These are phyloP conservation scores for Fomitopsis schrenkii DNA, from an alignment of 1,284 basidiomycete species.

Conservation along the genomic window DNA sequence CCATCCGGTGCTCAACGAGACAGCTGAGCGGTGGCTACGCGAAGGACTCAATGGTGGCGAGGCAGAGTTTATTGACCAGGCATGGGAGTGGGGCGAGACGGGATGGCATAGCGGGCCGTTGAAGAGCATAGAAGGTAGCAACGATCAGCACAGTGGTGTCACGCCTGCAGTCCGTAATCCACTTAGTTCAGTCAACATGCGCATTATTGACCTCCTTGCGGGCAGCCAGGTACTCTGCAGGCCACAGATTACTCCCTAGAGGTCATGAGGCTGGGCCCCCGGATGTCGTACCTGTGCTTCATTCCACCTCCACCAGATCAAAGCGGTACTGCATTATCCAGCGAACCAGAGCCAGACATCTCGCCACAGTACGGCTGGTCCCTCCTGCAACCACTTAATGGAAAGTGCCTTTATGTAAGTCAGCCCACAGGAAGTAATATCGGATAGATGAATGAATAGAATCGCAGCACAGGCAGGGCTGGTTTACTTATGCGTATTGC, in stretches of 20 bases:
- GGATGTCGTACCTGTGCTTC: conserved; percentile 67
- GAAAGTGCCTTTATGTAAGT: conserved; percentile 76
- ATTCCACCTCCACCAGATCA: conserved; percentile 61
- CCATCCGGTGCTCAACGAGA: conserved; percentile 70
- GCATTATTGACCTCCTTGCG: conserved; percentile 10
- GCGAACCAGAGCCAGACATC: conserved; percentile 52
- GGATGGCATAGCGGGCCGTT: conserved; percentile 31
- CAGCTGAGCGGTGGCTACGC: conserved; percentile 68
- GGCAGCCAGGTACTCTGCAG: conserved; percentile 24
- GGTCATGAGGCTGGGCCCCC: conserved; percentile 66
- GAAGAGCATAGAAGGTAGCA: conserved; percentile 57
- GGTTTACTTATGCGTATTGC: conserved; percentile 97
- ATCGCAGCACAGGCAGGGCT: conserved; percentile 73
- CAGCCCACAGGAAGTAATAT: conserved; percentile 5
- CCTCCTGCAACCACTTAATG: conserved; percentile 70
- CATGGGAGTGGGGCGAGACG: conserved; percentile 39
- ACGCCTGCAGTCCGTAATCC: conserved; percentile 23
- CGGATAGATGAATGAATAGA: background rate
- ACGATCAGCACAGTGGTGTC: conserved; percentile 16
- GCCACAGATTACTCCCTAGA: conserved; percentile 44
- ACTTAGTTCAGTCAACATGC: background rate
- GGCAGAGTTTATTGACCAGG: conserved; percentile 69
- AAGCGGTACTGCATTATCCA: conserved; percentile 35
- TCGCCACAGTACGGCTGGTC: conserved; percentile 75
- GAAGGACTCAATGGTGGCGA: conserved; percentile 70